Percentiles rank a stretch among this genome's conserved stretches.
Evolutionary conservation across 495 filamentous ascomycete genomes (phyloP).

Genomic region (Penicillium nucicola): DNA sequence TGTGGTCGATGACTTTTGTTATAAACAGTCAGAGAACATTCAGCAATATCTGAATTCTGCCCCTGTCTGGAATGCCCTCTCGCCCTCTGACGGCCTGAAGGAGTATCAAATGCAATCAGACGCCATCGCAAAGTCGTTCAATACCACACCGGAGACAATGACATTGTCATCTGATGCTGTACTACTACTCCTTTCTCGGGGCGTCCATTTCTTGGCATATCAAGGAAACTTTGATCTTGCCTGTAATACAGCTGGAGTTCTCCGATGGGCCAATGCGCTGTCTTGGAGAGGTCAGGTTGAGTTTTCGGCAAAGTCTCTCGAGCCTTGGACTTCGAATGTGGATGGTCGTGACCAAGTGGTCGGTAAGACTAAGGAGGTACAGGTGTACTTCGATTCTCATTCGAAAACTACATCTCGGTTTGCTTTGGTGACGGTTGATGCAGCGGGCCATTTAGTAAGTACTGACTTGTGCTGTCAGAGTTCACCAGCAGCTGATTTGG

Average conservation of each 20-base stretch:
- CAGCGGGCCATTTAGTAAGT: conserved; percentile 27
- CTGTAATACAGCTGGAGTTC: conserved; percentile 45
- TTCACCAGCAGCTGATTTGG: neutral
- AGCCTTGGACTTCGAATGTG: conserved; percentile 31
- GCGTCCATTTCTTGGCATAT: conserved; percentile 40
- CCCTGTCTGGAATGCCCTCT: conserved; percentile 29
- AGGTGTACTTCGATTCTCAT: neutral
- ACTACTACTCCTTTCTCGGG: conserved; percentile 28
- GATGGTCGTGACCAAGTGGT: conserved; percentile 13
- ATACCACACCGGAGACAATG: conserved; percentile 22
- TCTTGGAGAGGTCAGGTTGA: conserved; percentile 43
- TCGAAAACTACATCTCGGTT: conserved; percentile 13
- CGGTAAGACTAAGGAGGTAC: conserved; percentile 22
- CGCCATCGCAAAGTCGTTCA: conserved; percentile 23
- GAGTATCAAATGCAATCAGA: conserved; percentile 23
- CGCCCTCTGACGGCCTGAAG: conserved; percentile 23
- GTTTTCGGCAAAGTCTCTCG: conserved; percentile 34
- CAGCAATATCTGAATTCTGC: conserved; percentile 36
- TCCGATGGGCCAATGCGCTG: conserved; percentile 37
- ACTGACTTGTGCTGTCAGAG: neutral
- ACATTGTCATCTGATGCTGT: conserved; percentile 24
- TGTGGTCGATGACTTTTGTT: conserved; percentile 35
- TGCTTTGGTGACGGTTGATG: conserved; percentile 27
- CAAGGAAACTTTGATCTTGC: conserved; percentile 46
- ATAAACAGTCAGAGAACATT: conserved; percentile 23